A percentile compares a stretch with the other conserved stretches of the same genome.
Evolutionary conservation across 805 yeast species (phyloP).

Genomic region (Kregervanrija delftensis): DNA sequence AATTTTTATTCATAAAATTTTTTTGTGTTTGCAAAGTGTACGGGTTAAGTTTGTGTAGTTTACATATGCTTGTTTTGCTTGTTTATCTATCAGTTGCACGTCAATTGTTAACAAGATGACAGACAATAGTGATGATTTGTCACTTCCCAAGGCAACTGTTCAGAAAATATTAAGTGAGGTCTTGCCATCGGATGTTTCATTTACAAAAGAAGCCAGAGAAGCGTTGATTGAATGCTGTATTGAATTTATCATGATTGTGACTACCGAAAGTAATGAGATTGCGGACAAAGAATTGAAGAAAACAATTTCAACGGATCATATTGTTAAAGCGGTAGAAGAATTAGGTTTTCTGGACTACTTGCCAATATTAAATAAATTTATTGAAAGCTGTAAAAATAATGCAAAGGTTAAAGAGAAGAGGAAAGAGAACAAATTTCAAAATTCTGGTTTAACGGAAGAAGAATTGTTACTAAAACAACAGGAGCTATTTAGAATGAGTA

Average conservation of each 20-base stretch:
- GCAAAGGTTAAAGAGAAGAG: conserved; percentile 77
- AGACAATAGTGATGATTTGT: conserved; percentile 26
- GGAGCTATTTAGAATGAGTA: conserved; percentile 63
- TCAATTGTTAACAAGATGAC: conserved; percentile 1
- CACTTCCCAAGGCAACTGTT: conserved; percentile 68
- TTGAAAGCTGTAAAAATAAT: conserved; percentile 81
- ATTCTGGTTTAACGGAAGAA: conserved; percentile 87
- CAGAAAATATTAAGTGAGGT: conserved; percentile 91
- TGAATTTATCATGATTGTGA: conserved; percentile 89
- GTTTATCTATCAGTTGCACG: too few species aligned
- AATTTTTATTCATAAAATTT: too few species aligned
- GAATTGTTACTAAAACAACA: conserved; percentile 90
- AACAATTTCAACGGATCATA: conserved; percentile 96
- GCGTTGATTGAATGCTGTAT: conserved; percentile 94
- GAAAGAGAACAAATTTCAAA: conserved; percentile 87
- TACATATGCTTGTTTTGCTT: too few species aligned
- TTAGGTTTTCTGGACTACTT: conserved; percentile 83
- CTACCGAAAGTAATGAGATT: conserved; percentile 90
- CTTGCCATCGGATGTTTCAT: conserved; percentile 78
- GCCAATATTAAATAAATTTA: conserved; percentile 70
- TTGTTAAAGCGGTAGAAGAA: conserved; percentile 78
- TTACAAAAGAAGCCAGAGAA: conserved; percentile 90
- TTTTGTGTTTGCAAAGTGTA: too few species aligned
- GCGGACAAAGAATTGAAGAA: conserved; percentile 95
- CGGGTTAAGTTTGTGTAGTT: too few species aligned